A percentile compares a stretch with the other conserved stretches of the same genome.
Evolutionary conservation across 371 early-diverging fungal genomes (phyloP).

Genomic region (Actinomortierella wolfii): DNA sequence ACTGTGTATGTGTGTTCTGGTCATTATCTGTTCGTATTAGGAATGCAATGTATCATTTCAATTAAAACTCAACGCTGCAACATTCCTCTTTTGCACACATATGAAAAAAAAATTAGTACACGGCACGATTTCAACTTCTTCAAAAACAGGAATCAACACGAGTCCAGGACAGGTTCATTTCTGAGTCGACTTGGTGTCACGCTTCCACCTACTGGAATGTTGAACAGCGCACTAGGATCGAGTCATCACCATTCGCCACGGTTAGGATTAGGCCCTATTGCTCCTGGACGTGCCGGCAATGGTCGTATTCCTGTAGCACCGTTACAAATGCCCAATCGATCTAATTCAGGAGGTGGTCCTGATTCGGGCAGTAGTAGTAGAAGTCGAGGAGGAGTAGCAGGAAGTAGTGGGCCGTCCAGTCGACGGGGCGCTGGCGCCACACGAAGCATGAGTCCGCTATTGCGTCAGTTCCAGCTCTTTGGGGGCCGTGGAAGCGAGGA

Average conservation of each 20-base stretch:
- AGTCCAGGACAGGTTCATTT: slow-evolving; percentile 22
- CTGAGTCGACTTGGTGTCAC: slow-evolving; percentile 31
- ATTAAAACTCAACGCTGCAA: no score
- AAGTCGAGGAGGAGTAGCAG: neutral
- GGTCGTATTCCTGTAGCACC: no score
- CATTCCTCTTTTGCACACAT: no score
- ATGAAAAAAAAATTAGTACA: slow-evolving; percentile 14
- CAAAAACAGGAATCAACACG: slow-evolving; percentile 31
- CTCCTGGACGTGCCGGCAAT: slow-evolving; percentile 1
- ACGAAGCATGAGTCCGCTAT: no score
- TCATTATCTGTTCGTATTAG: neutral
- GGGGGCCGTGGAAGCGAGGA: neutral
- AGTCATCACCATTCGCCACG: slow-evolving; percentile 16
- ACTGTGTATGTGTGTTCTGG: neutral
- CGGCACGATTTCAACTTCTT: slow-evolving; percentile 46
- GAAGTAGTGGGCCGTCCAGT: neutral
- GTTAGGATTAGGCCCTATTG: slow-evolving; percentile 39
- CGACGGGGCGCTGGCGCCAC: neutral
- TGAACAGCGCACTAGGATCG: slow-evolving; percentile 1
- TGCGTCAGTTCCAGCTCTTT: no score
- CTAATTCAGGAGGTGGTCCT: no score
- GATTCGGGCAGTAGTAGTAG: no score
- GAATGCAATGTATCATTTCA: no score
- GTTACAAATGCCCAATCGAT: no score
- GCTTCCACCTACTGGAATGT: slow-evolving; percentile 1